Conservation (phyloP, 495 filamentous ascomycete species). For the Penicillium verhagenii region DNA sequence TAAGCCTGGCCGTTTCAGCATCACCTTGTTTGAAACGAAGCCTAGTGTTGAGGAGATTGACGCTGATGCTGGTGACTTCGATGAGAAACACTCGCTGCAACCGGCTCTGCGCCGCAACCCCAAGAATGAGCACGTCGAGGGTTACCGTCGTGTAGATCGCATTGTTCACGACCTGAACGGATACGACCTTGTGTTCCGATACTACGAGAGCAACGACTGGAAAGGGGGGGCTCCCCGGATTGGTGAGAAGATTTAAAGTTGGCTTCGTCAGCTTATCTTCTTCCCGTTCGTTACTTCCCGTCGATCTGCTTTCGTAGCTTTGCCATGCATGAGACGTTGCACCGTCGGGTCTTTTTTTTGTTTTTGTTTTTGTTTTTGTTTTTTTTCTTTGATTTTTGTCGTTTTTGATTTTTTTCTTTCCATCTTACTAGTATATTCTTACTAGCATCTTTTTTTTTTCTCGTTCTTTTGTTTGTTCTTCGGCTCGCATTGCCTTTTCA, state of each 20-base stretch:
- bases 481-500: not conserved
- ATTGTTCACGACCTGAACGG: slow-evolving; percentile 98
- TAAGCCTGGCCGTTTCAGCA: slow-evolving; percentile 92
- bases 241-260: slow-evolving; percentile 54
- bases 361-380: not conserved
- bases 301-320: slow-evolving; percentile 7
- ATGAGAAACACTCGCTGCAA: slow-evolving; percentile 47
- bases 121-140: slow-evolving; percentile 78
- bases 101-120: slow-evolving; percentile 51
- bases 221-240: slow-evolving; percentile 72
- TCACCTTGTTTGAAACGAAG: slow-evolving; percentile 95
- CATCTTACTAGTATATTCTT: too few relatives aligned
- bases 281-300: slow-evolving; percentile 19
- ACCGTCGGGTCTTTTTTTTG: not conserved
- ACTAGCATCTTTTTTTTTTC: too few relatives aligned
- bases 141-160: slow-evolving; percentile 87
- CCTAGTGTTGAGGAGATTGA: slow-evolving; percentile 43
- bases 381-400: not conserved
- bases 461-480: not conserved
- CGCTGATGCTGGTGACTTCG: slow-evolving; percentile 32
- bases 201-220: slow-evolving; percentile 93
- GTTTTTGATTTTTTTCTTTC: slow-evolving; percentile 1
- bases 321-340: not conserved
- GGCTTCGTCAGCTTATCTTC: slow-evolving; percentile 1
- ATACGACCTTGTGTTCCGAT: slow-evolving; percentile 95